Percentiles rank a stretch among this genome's conserved stretches.
phyloP scores from a whole-genome alignment of 2,329 filamentous ascomycete species.

The Diaporthe sp. region DNA sequence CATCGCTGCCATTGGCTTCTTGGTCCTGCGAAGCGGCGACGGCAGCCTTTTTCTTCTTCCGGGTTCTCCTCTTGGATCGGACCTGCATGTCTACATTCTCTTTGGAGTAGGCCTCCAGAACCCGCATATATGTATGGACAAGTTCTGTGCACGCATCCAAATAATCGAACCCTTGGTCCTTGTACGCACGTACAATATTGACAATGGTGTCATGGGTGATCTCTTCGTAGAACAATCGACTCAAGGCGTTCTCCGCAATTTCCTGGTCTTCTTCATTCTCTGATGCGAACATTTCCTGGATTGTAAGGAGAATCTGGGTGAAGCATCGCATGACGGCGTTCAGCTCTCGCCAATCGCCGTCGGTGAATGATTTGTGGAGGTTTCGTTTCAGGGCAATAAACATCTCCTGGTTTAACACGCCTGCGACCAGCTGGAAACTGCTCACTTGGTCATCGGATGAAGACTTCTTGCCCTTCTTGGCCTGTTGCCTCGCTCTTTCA shows the following conservation, averaged over 20 bases:
- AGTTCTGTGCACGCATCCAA: constrained; percentile 93
- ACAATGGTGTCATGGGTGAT: constrained; percentile 90
- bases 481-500: constrained; percentile 78
- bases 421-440: constrained; percentile 88
- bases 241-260: constrained; percentile 97
- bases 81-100: constrained; percentile 96
- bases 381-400: constrained; percentile 89
- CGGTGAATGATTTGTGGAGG: constrained; percentile 83
- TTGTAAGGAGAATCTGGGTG: constrained; percentile 91
- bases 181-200: constrained; percentile 85
- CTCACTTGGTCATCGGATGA: constrained; percentile 68
- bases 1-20: constrained; percentile 63
- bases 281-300: constrained; percentile 92
- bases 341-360: constrained; percentile 89
- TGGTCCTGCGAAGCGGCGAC: constrained; percentile 49
- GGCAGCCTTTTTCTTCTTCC: constrained; percentile 78
- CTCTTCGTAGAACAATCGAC: constrained; percentile 98
- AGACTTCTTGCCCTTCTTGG: constrained; percentile 67
- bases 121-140: constrained; percentile 89
- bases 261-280: constrained; percentile 93
- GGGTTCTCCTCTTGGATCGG: constrained; percentile 80
- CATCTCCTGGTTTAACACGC: constrained; percentile 93
- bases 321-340: constrained; percentile 94
- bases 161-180: constrained; percentile 94
- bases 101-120: constrained; percentile 93